Evolutionary conservation across 495 filamentous ascomycete species (phyloP).

Genomic region (Xylaria grammica): DNA sequence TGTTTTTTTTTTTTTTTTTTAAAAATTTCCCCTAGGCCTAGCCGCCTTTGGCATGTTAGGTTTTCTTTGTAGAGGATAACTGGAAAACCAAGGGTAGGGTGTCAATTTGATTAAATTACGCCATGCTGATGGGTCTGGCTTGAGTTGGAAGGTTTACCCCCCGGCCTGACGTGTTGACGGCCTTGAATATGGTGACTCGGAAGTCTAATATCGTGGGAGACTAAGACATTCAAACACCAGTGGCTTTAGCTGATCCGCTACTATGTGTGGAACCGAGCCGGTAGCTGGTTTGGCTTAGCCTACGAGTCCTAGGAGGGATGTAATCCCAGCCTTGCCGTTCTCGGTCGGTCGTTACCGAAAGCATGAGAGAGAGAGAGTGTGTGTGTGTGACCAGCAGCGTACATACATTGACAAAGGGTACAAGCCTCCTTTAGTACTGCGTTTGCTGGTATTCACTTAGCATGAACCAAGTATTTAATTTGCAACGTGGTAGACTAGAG

Average conservation of each 20-base stretch:
- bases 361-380: constrained; percentile 9
- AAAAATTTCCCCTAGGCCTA: no score
- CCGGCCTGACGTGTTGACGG: constrained; percentile 25
- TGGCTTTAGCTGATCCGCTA: constrained; percentile 36
- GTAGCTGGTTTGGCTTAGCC: constrained; percentile 26
- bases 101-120: constrained; percentile 7
- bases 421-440: no score
- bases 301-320: constrained; percentile 20
- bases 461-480: neutral
- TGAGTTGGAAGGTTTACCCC: constrained; percentile 16
- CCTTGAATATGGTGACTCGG: neutral
- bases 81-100: neutral
- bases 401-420: neutral
- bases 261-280: constrained; percentile 36
- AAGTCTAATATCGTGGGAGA: constrained; percentile 15
- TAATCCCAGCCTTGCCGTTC: constrained; percentile 25
- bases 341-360: constrained; percentile 37
- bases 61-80: neutral
- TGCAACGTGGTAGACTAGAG: neutral
- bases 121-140: constrained; percentile 3
- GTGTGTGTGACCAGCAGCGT: neutral
- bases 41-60: constrained; percentile 3
- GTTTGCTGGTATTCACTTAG: no score
- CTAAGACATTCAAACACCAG: constrained; percentile 35
- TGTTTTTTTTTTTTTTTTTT: no score